These are phyloP conservation scores for Rhexocercosporidium sp. DNA, from an alignment of 2,329 filamentous ascomycete genomes.

Conservation along the genomic window DNA sequence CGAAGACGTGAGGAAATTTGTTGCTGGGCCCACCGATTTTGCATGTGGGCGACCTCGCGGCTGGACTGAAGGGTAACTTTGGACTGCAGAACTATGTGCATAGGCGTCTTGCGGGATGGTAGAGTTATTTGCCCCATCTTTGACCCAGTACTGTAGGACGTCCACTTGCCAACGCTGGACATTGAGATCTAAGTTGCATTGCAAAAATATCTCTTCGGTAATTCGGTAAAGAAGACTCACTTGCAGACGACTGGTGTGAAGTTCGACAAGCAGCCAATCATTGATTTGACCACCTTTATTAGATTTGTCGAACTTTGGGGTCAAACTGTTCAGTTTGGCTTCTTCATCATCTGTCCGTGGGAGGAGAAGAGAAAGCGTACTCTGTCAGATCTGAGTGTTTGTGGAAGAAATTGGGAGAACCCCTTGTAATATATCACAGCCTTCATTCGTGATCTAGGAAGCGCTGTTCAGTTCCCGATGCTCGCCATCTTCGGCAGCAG, in stretches of 20 bases:
- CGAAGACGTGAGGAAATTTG: background rate
- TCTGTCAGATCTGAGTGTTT: background rate
- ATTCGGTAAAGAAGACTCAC: background rate
- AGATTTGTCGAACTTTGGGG: background rate
- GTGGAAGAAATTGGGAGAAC: background rate
- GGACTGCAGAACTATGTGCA: background rate
- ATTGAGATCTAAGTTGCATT: background rate
- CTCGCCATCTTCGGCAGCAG: background rate
- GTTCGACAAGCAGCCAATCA: background rate
- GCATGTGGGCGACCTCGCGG: background rate
- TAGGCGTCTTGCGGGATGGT: background rate
- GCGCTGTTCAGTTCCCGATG: background rate
- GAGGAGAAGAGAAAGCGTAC: background rate
- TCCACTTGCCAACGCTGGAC: background rate
- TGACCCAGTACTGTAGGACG: background rate
- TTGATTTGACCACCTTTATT: background rate
- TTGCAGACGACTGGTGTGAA: background rate
- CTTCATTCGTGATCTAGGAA: background rate
- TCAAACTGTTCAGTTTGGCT: background rate
- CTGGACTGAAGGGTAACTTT: background rate
- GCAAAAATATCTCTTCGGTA: background rate
- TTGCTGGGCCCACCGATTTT: background rate
- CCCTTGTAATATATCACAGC: background rate
- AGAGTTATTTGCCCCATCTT: background rate
- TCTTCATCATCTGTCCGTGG: background rate